Percentiles rank a stretch among this genome's conserved stretches.
phyloP scores from a whole-genome alignment of 2,329 filamentous ascomycete species.

The Aspergillus texensis region DNA sequence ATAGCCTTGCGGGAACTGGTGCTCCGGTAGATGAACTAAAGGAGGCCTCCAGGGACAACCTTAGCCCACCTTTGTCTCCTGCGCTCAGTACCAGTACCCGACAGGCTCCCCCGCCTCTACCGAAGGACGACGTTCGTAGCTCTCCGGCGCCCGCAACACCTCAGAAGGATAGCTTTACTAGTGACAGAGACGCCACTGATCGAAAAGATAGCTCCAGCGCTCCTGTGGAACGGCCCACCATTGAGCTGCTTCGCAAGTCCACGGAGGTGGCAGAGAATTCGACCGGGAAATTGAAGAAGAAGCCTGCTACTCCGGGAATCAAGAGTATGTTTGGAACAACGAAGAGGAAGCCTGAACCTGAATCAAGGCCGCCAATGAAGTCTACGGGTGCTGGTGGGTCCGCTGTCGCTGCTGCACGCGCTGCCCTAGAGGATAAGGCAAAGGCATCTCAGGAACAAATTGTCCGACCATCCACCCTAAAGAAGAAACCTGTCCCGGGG shows the following conservation, averaged over 20 bases:
- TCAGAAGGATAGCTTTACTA: slow-evolving; percentile 24
- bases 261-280: slow-evolving; percentile 34
- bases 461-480: slow-evolving; percentile 28
- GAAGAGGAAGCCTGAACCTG: slow-evolving; percentile 40
- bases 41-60: slow-evolving; percentile 37
- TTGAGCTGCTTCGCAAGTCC: slow-evolving; percentile 37
- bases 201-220: slow-evolving; percentile 22
- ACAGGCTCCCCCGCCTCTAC: slow-evolving; percentile 33
- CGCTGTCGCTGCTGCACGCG: slow-evolving; percentile 47
- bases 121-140: slow-evolving; percentile 33
- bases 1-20: slow-evolving; percentile 72
- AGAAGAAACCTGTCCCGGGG: slow-evolving; percentile 37
- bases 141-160: slow-evolving; percentile 30
- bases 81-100: slow-evolving; percentile 30
- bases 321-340: slow-evolving; percentile 48
- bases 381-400: slow-evolving; percentile 35
- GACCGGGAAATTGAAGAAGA: slow-evolving; percentile 49
- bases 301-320: slow-evolving; percentile 43
- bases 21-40: slow-evolving; percentile 50
- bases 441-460: slow-evolving; percentile 35
- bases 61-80: slow-evolving; percentile 24
- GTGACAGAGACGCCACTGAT: slow-evolving; percentile 16
- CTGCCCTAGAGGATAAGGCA: slow-evolving; percentile 43
- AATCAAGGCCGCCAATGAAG: slow-evolving; percentile 34
- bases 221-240: slow-evolving; percentile 23